phyloP scores from a whole-genome alignment of 768 basidiomycete genomes.

The Boletus tomentosulus region DNA sequence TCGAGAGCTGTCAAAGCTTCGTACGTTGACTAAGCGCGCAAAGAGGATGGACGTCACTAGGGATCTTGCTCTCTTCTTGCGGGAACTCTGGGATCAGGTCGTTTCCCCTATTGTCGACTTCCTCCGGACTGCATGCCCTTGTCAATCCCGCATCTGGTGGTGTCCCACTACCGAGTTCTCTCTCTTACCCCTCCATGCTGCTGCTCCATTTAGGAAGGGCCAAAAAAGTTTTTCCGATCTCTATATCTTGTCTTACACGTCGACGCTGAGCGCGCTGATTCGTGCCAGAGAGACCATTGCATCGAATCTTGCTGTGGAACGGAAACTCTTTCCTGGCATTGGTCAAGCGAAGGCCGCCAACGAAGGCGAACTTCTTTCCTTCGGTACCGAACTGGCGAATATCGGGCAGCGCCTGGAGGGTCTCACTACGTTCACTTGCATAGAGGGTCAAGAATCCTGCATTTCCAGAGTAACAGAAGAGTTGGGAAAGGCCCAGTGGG shows the following conservation, averaged over 20 bases:
- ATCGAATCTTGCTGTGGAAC: neutral
- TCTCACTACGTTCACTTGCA: neutral
- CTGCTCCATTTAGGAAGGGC: neutral
- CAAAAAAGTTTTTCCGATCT: neutral
- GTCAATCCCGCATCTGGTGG: neutral
- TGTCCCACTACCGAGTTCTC: neutral
- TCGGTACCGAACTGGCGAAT: neutral
- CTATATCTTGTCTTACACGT: neutral
- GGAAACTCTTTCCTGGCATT: constrained; percentile 1
- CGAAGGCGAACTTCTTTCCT: neutral
- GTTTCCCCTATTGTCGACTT: neutral
- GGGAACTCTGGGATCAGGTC: neutral
- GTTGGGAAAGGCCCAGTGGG: constrained; percentile 10
- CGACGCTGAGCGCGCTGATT: neutral
- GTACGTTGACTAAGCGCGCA: neutral
- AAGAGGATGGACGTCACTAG: neutral
- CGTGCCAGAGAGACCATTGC: neutral
- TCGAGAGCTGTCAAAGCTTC: neutral
- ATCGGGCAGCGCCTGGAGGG: neutral
- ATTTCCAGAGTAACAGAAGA: constrained; percentile 1
- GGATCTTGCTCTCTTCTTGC: neutral
- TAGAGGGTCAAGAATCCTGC: neutral
- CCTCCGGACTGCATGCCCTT: neutral
- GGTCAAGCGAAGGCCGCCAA: constrained; percentile 1
- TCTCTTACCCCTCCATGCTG: neutral